Evolutionary conservation across 2,329 filamentous ascomycete genomes (phyloP).

Genomic region (Lojkania enalia): DNA sequence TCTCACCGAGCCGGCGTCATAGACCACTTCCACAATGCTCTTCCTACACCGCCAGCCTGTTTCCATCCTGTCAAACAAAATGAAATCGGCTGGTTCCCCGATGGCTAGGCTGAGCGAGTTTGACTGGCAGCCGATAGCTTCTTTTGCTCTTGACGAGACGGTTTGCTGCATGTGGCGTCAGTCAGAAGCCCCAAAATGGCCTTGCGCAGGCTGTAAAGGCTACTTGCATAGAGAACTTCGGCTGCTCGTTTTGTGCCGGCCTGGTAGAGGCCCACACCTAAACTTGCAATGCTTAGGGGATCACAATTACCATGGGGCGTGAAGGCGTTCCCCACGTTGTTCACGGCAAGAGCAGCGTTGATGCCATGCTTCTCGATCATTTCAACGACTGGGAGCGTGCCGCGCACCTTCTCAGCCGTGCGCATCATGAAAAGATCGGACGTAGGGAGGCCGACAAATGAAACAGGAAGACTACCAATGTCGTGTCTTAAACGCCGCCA

Average conservation of each 20-base stretch:
- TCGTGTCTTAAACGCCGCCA: slow-evolving; percentile 54
- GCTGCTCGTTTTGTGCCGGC: slow-evolving; percentile 64
- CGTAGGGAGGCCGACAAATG: slow-evolving; percentile 70
- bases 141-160: slow-evolving; percentile 51
- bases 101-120: slow-evolving; percentile 33
- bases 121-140: slow-evolving; percentile 45
- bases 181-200: slow-evolving; percentile 6
- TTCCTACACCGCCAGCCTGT: slow-evolving; percentile 47
- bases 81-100: slow-evolving; percentile 48
- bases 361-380: slow-evolving; percentile 63
- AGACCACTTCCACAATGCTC: slow-evolving; percentile 50
- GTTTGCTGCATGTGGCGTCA: slow-evolving; percentile 47
- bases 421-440: slow-evolving; percentile 75
- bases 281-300: slow-evolving; percentile 64
- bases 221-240: slow-evolving; percentile 59
- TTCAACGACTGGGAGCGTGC: slow-evolving; percentile 64
- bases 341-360: slow-evolving; percentile 65
- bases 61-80: slow-evolving; percentile 46
- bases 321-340: slow-evolving; percentile 76
- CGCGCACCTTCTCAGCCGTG: slow-evolving; percentile 52
- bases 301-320: slow-evolving; percentile 71
- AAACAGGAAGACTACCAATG: slow-evolving; percentile 61
- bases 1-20: slow-evolving; percentile 32
- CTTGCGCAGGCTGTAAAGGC: slow-evolving; percentile 6
- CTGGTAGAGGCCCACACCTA: slow-evolving; percentile 69